phyloP scores from a whole-genome alignment of 176 grass and related monocot genomes.

The Phyllostachys edulis region DNA sequence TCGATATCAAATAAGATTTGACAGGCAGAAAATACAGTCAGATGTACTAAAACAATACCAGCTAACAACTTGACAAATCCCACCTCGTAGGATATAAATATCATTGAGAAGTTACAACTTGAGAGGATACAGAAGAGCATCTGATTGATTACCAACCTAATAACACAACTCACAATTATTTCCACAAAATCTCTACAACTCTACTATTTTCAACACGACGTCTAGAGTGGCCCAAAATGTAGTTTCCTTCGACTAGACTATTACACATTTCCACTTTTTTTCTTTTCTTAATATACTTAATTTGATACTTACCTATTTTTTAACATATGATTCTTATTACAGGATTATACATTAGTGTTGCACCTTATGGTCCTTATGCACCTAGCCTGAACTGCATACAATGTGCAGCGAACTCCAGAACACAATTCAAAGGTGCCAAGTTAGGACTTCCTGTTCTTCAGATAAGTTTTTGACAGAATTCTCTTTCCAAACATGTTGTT shows the following conservation, averaged over 20 bases:
- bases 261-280: not conserved
- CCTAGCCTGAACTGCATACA: not conserved
- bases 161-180: conserved; percentile 9
- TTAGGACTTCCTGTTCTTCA: conserved; percentile 43
- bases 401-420: not conserved
- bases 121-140: not conserved
- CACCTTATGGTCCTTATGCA: not conserved
- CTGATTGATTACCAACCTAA: not conserved
- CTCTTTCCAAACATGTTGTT: conserved; percentile 62
- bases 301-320: not conserved
- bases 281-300: not conserved
- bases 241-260: not conserved
- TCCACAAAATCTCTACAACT: conserved; percentile 18
- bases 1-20: not conserved
- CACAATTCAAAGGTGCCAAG: not conserved
- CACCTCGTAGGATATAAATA: not conserved
- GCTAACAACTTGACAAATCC: not conserved
- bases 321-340: conserved; percentile 11
- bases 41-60: not conserved
- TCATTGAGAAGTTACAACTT: not conserved
- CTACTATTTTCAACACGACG: not conserved
- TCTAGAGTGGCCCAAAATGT: conserved; percentile 30
- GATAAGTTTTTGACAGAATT: conserved; percentile 49
- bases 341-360: conserved; percentile 14
- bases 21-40: not conserved